phyloP scores from a whole-genome alignment of 2,329 filamentous ascomycete genomes.

The Leptoxyphium fumago region DNA sequence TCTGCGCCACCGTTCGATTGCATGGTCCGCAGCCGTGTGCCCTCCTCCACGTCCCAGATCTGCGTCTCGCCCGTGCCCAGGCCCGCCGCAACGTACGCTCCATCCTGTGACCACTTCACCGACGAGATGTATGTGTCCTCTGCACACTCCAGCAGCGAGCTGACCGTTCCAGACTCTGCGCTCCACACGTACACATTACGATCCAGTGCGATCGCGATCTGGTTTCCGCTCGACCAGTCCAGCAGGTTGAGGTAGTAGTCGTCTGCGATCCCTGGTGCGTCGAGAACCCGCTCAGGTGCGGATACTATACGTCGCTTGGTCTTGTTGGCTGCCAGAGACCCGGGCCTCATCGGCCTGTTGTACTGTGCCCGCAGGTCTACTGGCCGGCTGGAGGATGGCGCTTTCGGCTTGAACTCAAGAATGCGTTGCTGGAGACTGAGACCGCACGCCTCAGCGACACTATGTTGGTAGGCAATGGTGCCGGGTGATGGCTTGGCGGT shows the following conservation, averaged over 20 bases:
- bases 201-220: conserved; percentile 94
- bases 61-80: conserved; percentile 93
- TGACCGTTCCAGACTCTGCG: conserved; percentile 79
- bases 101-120: conserved; percentile 97
- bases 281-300: conserved; percentile 86
- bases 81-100: conserved; percentile 89
- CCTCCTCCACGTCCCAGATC: conserved; percentile 97
- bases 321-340: conserved; percentile 60
- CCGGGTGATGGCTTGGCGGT: conserved; percentile 74
- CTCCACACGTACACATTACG: conserved; percentile 98
- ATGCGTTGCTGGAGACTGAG: conserved; percentile 90
- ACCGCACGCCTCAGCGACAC: conserved; percentile 77
- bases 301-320: conserved; percentile 86
- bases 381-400: conserved; percentile 96
- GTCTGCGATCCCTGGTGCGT: conserved; percentile 88
- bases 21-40: conserved; percentile 95
- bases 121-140: conserved; percentile 93
- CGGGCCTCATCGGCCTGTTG: conserved; percentile 82
- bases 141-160: conserved; percentile 72
- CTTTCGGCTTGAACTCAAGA: conserved; percentile 91
- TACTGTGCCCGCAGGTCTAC: conserved; percentile 96
- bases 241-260: conserved; percentile 99
- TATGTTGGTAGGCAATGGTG: conserved; percentile 81
- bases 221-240: conserved; percentile 95
- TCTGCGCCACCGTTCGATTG: conserved; percentile 59